A percentile compares a stretch with the other conserved stretches of the same genome.
Conservation (phyloP, 371 early-diverging fungal genomes). For the Batkoa obscura region DNA sequence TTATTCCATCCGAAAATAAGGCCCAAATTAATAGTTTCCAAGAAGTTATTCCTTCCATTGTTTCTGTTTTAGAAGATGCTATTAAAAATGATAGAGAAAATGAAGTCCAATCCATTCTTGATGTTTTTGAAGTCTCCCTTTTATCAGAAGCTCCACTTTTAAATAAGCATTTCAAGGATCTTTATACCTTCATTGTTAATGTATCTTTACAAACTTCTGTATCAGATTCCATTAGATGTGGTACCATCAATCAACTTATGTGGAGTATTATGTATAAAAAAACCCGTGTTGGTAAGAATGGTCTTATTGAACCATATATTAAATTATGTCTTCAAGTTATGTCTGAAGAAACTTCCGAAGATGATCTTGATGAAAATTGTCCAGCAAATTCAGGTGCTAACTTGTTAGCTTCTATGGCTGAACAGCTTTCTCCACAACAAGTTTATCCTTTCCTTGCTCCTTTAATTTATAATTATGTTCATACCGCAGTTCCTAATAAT, state of each 20-base stretch:
- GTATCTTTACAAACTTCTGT: too few species aligned
- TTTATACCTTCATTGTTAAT: too few species aligned
- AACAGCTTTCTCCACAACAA: conserved; percentile 65
- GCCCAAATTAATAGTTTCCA: too few species aligned
- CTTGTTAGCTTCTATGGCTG: conserved; percentile 54
- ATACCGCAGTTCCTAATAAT: conserved; percentile 39
- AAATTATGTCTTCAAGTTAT: too few species aligned
- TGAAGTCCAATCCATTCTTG: conserved; percentile 49
- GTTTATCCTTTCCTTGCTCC: conserved; percentile 62
- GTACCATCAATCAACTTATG: conserved; percentile 53
- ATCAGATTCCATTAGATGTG: conserved; percentile 57
- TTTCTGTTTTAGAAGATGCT: conserved; percentile 54
- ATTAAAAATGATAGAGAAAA: conserved; percentile 49
- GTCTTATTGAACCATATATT: too few species aligned
- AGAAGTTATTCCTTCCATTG: conserved; percentile 62
- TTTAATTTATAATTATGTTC: conserved; percentile 51
- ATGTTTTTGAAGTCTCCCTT: conserved; percentile 61
- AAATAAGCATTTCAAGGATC: too few species aligned
- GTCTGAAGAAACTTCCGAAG: conserved; percentile 69
- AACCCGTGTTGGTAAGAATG: too few species aligned
- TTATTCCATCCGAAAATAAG: too few species aligned
- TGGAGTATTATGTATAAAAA: conserved; percentile 59
- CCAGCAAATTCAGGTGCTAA: conserved; percentile 21
- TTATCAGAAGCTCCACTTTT: too few species aligned
- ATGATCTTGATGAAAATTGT: conserved; percentile 48